Base-by-base conservation (phyloP, 306 rosid genomes). In the Glycyrrhiza uralensis region DNA sequence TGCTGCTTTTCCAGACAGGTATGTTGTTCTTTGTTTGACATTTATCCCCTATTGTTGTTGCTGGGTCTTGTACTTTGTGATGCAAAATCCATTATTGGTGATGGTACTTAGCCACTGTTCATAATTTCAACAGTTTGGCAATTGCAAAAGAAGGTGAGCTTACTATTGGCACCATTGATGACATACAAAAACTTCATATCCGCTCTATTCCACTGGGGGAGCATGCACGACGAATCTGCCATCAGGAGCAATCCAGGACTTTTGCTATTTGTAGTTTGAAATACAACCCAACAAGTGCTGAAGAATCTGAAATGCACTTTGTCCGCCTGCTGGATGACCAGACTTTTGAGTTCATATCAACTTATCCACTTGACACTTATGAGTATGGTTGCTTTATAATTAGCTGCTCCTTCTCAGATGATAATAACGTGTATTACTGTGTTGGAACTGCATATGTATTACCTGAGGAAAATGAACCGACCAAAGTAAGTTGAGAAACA, bases 1-100 rank as follows among this genome's bases (percentile, higher is more conserved):
- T 77, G 97, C 99, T 61, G 97, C 99, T 67, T 91, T 94, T 84
- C 99, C 99, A 23, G 99, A 94, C 76, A 94, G 99, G 99, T 94
- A 86, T 45, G 38, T 78, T 28, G 30, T 46, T 49, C 28, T 19
- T 28, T 51, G 9, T 19, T 49, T 56, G 36, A 30, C 54, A 65
- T 75, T 26, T 69, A 62, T 47, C 28, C 29, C 22, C 14, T 14
- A 23, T 5, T 76, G 69, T 44, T 76, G 47, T 10, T 64, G 20
- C 6, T 64, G 38, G 26, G 51, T 65, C 24, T 71, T 51, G 26
- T 61, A 23, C 75, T 32, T 75, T 45, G n/a, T 69, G 29, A 11
- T 75, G 72, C 59, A 17, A 63, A 45, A 26, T 60, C 18, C 49
- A 8, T 44, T 45, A 6, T 30, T 69, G 5, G 56, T 46, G 20